Evolutionary conservation across 257 asterid species (phyloP).

Genomic region (Primulina eburnea): DNA sequence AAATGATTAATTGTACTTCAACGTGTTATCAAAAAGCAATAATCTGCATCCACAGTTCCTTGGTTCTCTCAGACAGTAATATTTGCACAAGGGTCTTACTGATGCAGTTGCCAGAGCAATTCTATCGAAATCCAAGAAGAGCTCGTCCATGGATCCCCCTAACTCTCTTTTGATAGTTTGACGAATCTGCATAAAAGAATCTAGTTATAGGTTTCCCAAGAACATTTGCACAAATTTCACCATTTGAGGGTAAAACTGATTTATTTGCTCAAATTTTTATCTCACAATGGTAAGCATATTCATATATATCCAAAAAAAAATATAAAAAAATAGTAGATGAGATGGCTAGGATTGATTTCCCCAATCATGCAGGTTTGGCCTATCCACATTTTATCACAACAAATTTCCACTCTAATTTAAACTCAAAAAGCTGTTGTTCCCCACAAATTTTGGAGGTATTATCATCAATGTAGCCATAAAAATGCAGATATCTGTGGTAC

Average conservation of each 20-base stretch:
- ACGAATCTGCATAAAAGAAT: constrained; percentile 59
- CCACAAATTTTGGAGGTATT: not conserved
- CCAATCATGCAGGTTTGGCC: constrained; percentile 8
- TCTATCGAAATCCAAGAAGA: constrained; percentile 67
- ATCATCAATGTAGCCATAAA: not conserved
- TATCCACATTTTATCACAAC: constrained; percentile 14
- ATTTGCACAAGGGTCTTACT: constrained; percentile 46
- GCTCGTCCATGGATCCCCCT: constrained; percentile 78
- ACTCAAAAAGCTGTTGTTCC: not conserved
- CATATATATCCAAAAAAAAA: constrained; percentile 1
- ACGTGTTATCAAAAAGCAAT: constrained; percentile 6
- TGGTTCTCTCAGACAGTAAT: constrained; percentile 3
- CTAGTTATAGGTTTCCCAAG: constrained; percentile 25
- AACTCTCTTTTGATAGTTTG: constrained; percentile 60
- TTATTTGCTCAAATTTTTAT: constrained; percentile 11
- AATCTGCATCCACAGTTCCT: constrained; percentile 18
- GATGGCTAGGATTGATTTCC: constrained; percentile 7
- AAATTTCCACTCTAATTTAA: not conserved
- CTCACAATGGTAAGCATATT: constrained; percentile 11
- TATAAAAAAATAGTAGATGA: constrained; percentile 12
- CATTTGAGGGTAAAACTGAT: constrained; percentile 15
- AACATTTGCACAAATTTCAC: constrained; percentile 1
- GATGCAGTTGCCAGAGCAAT: constrained; percentile 93
- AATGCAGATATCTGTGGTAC: not conserved
- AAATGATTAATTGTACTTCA: not conserved